phyloP scores from a whole-genome alignment of 805 yeast genomes.

The Metschnikowia lunata region DNA sequence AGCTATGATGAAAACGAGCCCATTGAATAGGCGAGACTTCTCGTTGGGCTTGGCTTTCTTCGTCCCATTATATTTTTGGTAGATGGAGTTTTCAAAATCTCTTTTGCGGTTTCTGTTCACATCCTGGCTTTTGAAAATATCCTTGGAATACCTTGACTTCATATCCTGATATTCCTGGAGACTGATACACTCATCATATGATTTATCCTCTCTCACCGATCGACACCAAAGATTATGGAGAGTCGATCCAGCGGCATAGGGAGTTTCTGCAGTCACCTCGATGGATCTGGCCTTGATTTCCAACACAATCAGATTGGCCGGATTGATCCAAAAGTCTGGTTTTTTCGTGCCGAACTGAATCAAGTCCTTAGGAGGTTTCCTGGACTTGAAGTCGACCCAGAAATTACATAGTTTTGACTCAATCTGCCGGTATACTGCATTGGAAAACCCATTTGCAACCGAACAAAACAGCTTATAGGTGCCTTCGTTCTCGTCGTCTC shows the following conservation, averaged over 20 bases:
- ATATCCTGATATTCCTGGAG: slow-evolving; percentile 48
- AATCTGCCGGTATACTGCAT: slow-evolving; percentile 56
- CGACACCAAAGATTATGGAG: slow-evolving; percentile 74
- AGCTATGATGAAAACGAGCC: slow-evolving; percentile 46
- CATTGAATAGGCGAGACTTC: slow-evolving; percentile 38
- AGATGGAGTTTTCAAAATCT: slow-evolving; percentile 16
- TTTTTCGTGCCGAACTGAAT: slow-evolving; percentile 53
- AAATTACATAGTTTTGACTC: slow-evolving; percentile 52
- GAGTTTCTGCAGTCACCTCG: slow-evolving; percentile 39
- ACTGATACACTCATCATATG: slow-evolving; percentile 51
- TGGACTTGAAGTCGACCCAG: slow-evolving; percentile 46
- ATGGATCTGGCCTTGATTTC: slow-evolving; percentile 82
- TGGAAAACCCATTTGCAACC: slow-evolving; percentile 80
- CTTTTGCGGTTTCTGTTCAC: slow-evolving; percentile 25
- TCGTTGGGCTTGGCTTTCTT: slow-evolving; percentile 8
- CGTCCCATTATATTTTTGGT: slow-evolving; percentile 14
- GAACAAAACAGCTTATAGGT: slow-evolving; percentile 65
- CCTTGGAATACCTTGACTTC: slow-evolving; percentile 25
- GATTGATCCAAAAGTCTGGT: slow-evolving; percentile 79
- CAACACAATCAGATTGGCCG: slow-evolving; percentile 69
- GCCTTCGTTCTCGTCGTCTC: slow-evolving; percentile 38
- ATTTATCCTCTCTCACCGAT: slow-evolving; percentile 64
- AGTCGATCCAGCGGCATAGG: slow-evolving; percentile 64
- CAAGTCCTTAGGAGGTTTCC: slow-evolving; percentile 29
- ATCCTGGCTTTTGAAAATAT: slow-evolving; percentile 25